Evolutionary conservation across 441 rosid genomes (phyloP).

Genomic region (Arabidopsis hybrid): DNA sequence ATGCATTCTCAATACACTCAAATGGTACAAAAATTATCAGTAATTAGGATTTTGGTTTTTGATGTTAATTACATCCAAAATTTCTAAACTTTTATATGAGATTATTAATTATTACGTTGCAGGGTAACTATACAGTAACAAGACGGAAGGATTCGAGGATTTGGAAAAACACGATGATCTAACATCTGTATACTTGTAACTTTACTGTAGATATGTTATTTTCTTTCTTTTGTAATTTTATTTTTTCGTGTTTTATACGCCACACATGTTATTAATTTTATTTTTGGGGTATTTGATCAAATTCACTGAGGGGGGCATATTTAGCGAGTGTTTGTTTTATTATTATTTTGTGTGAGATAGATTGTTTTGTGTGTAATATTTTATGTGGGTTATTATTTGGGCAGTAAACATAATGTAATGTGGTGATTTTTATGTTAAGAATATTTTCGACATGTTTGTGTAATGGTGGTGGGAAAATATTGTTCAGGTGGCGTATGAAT

Average conservation of each 20-base stretch:
- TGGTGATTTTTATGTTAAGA: background rate
- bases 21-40: conserved; percentile 50
- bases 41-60: background rate
- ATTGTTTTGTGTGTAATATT: background rate
- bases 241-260: background rate
- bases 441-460: background rate
- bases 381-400: background rate
- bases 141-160: background rate
- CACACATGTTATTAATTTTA: background rate
- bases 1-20: conserved; percentile 58
- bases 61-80: background rate
- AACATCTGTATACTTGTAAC: conserved; percentile 23
- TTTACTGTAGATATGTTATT: conserved; percentile 24
- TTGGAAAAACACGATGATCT: background rate
- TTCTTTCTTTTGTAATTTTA: background rate
- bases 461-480: background rate
- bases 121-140: conserved; percentile 40
- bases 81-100: background rate
- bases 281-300: too few relatives aligned
- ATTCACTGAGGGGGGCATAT: too few relatives aligned
- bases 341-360: background rate
- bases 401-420: conserved; percentile 16
- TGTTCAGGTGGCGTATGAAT: background rate
- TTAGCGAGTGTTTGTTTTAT: background rate
- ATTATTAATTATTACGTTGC: conserved; percentile 7